Evolutionary conservation across 257 asterid genomes (phyloP).

Genomic region (Solanum ossicruentum): DNA sequence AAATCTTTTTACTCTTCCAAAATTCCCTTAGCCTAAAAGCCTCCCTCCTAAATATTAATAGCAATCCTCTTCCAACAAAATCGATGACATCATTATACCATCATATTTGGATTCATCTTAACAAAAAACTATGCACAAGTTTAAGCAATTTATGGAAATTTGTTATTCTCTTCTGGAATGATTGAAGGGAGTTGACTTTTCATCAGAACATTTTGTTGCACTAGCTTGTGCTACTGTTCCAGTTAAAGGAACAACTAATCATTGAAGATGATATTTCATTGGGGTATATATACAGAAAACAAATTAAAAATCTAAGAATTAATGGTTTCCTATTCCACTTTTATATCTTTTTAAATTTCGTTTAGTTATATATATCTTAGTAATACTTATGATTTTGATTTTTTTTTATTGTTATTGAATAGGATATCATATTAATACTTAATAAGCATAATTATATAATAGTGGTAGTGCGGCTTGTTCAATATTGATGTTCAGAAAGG

Average conservation of each 20-base stretch:
- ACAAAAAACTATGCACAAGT: neutral
- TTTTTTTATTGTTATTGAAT: neutral
- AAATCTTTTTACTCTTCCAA: no score
- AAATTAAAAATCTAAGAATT: neutral
- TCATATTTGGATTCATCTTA: neutral
- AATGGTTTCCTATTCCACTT: neutral
- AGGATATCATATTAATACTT: neutral
- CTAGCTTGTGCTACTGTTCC: neutral
- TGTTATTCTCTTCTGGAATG: neutral
- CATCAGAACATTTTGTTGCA: neutral
- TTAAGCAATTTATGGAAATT: neutral
- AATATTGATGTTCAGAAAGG: neutral
- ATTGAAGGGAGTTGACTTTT: neutral
- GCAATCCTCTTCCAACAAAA: no score
- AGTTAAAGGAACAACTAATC: neutral
- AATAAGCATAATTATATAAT: neutral
- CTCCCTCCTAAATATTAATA: no score
- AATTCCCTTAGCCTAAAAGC: no score
- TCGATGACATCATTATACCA: neutral
- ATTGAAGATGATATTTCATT: neutral
- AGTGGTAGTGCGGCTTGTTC: neutral
- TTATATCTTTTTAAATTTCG: neutral
- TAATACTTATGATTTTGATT: neutral
- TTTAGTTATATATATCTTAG: neutral
- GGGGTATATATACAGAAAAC: neutral